Evolutionary conservation across 768 basidiomycete genomes (phyloP).

Genomic region (Leccinum incarnatum): DNA sequence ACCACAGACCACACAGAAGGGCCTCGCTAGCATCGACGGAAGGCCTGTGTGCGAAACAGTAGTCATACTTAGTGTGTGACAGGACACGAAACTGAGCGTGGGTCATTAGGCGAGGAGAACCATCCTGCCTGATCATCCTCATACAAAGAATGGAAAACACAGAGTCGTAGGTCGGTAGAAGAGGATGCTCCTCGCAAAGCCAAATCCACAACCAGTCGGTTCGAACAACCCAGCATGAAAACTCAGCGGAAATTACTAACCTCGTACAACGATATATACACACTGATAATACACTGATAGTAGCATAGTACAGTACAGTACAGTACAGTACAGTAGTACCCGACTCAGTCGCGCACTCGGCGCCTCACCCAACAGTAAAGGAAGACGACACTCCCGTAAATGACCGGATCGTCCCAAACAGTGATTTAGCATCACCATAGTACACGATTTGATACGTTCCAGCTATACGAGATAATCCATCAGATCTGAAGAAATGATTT

Average conservation of each 20-base stretch:
- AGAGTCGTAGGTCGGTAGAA: too few species aligned
- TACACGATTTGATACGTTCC: conserved; percentile 72
- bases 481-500: background rate
- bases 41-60: too few species aligned
- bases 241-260: background rate
- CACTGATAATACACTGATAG: background rate
- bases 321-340: background rate
- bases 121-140: too few species aligned
- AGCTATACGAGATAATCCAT: conserved; percentile 33
- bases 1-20: too few species aligned
- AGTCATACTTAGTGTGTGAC: too few species aligned
- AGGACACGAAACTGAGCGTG: too few species aligned
- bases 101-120: too few species aligned
- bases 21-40: too few species aligned
- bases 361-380: conserved; percentile 47
- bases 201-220: background rate
- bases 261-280: background rate
- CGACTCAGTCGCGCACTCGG: background rate
- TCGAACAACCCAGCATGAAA: background rate
- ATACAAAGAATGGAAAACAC: too few species aligned
- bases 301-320: too few species aligned
- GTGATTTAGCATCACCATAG: conserved; percentile 72
- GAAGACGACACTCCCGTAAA: conserved; percentile 62
- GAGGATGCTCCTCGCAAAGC: background rate
- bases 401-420: conserved; percentile 58